phyloP scores from a whole-genome alignment of 306 rosid species.

The Trifolium pratense region DNA sequence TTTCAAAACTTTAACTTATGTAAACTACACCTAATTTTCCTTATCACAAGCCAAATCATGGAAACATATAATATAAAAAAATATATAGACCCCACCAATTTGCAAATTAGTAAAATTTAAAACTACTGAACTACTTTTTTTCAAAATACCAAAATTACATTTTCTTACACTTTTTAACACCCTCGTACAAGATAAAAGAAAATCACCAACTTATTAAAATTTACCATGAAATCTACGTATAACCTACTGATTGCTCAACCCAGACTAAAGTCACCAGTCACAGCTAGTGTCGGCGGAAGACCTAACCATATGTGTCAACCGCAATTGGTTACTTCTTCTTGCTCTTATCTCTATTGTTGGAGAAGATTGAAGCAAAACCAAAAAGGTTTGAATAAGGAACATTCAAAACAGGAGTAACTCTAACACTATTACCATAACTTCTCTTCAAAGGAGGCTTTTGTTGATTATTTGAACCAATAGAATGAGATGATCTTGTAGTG shows the following conservation, averaged over 20 bases:
- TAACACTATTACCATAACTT: conserved; percentile 45
- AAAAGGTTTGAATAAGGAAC: conserved; percentile 70
- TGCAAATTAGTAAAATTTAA: conserved; percentile 44
- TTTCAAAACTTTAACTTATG: conserved; percentile 25
- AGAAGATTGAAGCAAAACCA: conserved; percentile 80
- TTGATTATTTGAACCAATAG: conserved; percentile 44
- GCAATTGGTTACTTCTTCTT: conserved; percentile 58
- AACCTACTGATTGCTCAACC: neutral
- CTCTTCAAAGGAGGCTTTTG: conserved; percentile 80
- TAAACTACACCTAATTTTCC: conserved; percentile 41
- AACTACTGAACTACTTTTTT: neutral
- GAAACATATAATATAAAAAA: conserved; percentile 28
- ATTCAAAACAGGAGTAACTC: conserved; percentile 71
- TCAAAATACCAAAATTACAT: neutral
- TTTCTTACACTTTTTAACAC: neutral
- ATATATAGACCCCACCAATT: conserved; percentile 36
- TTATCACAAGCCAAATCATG: conserved; percentile 34
- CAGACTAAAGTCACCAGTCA: neutral
- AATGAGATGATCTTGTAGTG: conserved; percentile 43
- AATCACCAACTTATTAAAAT: neutral
- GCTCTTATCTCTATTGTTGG: conserved; percentile 62
- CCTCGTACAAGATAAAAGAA: neutral
- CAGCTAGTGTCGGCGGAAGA: neutral
- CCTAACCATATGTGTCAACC: neutral
- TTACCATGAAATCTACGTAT: neutral